These are phyloP conservation scores for Cercospora sojina DNA, from an alignment of 2,329 filamentous ascomycete genomes.

Conservation along the genomic window DNA sequence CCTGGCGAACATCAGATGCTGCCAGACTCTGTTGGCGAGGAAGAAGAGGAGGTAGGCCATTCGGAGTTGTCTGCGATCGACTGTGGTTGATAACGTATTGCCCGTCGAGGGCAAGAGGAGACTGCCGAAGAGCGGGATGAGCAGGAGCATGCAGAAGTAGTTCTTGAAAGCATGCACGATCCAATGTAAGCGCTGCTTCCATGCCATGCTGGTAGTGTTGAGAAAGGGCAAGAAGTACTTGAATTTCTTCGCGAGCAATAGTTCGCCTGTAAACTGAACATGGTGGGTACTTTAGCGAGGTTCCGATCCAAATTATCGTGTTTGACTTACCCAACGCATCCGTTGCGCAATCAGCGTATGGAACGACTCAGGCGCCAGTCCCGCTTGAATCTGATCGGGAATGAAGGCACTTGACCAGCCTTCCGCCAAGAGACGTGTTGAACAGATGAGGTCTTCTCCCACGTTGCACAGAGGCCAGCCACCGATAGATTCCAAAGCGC, in stretches of 20 bases:
- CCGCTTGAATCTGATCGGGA: constrained; percentile 61
- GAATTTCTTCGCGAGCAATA: neutral
- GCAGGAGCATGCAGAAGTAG: neutral
- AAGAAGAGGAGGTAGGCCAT: neutral
- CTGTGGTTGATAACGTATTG: neutral
- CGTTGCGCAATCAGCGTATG: constrained; percentile 58
- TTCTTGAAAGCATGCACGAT: constrained; percentile 11
- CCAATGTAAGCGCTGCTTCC: neutral
- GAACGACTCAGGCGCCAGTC: constrained; percentile 59
- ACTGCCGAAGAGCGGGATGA: neutral
- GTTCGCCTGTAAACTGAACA: neutral
- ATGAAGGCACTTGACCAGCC: constrained; percentile 64
- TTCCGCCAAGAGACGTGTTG: constrained; percentile 57
- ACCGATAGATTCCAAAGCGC: constrained; percentile 60
- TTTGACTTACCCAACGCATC: constrained; percentile 48
- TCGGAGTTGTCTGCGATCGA: neutral
- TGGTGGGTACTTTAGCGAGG: neutral
- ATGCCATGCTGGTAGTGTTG: neutral
- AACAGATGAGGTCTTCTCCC: constrained; percentile 61
- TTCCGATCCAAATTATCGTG: neutral
- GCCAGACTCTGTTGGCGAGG: constrained; percentile 7
- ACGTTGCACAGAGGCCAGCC: constrained; percentile 61
- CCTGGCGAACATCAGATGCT: constrained; percentile 1
- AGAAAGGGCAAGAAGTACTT: constrained; percentile 6
- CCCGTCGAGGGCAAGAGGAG: neutral